phyloP scores from a whole-genome alignment of 331 rosid species.

The Cydonia oblonga region DNA sequence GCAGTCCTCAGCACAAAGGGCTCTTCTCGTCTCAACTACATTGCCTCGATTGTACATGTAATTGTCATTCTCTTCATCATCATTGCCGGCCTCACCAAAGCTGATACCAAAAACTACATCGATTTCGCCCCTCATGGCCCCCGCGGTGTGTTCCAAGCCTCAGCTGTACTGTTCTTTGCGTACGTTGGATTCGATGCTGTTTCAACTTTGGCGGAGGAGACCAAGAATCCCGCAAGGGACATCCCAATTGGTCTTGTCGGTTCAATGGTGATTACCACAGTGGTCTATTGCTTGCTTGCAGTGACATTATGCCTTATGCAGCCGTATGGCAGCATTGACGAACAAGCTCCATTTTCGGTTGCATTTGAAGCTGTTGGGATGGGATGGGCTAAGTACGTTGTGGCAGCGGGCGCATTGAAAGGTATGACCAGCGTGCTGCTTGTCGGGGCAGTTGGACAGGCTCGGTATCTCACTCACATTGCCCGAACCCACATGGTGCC shows the following conservation, averaged over 20 bases:
- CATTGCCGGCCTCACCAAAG: slow-evolving; percentile 57
- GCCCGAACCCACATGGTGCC: slow-evolving; percentile 89
- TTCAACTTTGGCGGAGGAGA: slow-evolving; percentile 84
- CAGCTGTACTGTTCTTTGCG: slow-evolving; percentile 81
- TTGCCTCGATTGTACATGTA: slow-evolving; percentile 63
- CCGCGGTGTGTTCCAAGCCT: slow-evolving; percentile 53
- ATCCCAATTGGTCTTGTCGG: slow-evolving; percentile 86
- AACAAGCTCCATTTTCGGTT: slow-evolving; percentile 50
- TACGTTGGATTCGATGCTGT: slow-evolving; percentile 81
- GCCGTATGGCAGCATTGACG: slow-evolving; percentile 4
- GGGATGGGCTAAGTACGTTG: slow-evolving; percentile 88
- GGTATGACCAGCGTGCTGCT: slow-evolving; percentile 84
- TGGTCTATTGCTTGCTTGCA: slow-evolving; percentile 43
- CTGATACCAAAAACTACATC: slow-evolving; percentile 41
- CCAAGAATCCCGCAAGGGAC: slow-evolving; percentile 63
- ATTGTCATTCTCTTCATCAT: slow-evolving; percentile 52
- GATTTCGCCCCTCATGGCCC: slow-evolving; percentile 24
- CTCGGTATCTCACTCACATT: slow-evolving; percentile 78
- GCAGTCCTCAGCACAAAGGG: slow-evolving; percentile 77
- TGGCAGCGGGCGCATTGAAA: slow-evolving; percentile 64
- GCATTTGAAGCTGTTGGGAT: slow-evolving; percentile 59
- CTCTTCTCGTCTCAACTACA: slow-evolving; percentile 73
- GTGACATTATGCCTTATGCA: slow-evolving; percentile 69
- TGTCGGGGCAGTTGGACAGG: slow-evolving; percentile 73
- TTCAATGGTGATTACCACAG: slow-evolving; percentile 54